These are phyloP conservation scores for Colletotrichum somersetense DNA, from an alignment of 2,329 filamentous ascomycete species.

Conservation along the genomic window DNA sequence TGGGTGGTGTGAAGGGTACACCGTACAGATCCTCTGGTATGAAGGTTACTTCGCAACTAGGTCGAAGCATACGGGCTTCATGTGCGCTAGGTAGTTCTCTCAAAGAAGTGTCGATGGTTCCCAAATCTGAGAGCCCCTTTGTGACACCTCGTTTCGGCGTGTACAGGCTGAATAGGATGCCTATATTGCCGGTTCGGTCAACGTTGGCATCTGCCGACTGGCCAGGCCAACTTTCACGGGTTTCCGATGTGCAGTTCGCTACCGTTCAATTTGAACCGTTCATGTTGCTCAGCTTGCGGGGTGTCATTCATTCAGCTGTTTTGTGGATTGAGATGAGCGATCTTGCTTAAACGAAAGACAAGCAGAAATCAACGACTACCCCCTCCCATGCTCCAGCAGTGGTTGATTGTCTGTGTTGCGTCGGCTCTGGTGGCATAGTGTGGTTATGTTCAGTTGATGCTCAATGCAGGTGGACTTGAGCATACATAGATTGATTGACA, in stretches of 20 bases:
- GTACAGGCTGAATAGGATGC: conserved; percentile 31
- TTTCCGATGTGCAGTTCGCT: not conserved
- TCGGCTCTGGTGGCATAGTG: not conserved
- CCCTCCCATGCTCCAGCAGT: no score
- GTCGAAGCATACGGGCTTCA: conserved; percentile 1
- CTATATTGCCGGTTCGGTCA: conserved; percentile 13
- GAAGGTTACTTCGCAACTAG: not conserved
- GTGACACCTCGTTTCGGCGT: not conserved
- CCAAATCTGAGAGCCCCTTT: no score
- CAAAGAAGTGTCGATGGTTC: not conserved
- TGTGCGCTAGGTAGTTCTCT: not conserved
- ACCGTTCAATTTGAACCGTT: not conserved
- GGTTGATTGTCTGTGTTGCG: not conserved
- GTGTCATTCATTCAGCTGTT: not conserved
- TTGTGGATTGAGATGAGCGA: not conserved
- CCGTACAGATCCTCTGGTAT: conserved; percentile 15
- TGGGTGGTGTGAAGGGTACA: conserved; percentile 5
- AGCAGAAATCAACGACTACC: not conserved
- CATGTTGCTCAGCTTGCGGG: not conserved
- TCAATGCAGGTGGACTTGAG: not conserved
- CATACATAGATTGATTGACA: not conserved
- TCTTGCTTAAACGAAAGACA: not conserved
- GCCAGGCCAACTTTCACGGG: not conserved
- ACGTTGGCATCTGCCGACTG: not conserved
- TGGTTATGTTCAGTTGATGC: not conserved